Percentiles rank a stretch among this genome's conserved stretches.
Evolutionary conservation across 768 basidiomycete species (phyloP).

Genomic region (Amanita brunnescens): DNA sequence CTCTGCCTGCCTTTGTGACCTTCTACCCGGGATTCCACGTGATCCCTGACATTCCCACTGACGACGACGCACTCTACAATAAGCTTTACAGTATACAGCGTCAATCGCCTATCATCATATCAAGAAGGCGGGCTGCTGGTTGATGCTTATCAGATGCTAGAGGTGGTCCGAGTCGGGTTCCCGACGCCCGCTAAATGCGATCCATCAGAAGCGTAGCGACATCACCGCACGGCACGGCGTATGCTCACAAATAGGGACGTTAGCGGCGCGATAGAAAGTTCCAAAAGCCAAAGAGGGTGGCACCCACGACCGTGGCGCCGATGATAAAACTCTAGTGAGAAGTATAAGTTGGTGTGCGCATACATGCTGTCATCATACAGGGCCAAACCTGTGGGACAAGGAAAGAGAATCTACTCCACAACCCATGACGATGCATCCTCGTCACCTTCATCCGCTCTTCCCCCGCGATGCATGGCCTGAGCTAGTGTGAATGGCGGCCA

Average conservation of each 20-base stretch:
- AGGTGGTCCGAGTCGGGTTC: slow-evolving; percentile 9
- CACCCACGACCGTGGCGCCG: slow-evolving; percentile 19
- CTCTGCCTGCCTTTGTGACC: neutral
- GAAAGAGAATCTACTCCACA: neutral
- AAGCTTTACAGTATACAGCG: neutral
- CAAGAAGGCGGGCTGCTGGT: too few relatives aligned
- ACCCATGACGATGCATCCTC: too few relatives aligned
- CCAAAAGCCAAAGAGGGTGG: slow-evolving; percentile 21
- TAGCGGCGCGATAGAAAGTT: slow-evolving; percentile 18
- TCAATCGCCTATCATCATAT: too few relatives aligned
- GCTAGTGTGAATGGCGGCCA: neutral
- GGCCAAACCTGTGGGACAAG: slow-evolving; percentile 6
- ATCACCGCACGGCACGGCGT: neutral
- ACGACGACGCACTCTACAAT: neutral
- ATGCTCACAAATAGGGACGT: slow-evolving; percentile 23
- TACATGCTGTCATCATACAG: slow-evolving; percentile 8
- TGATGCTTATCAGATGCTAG: slow-evolving; percentile 7
- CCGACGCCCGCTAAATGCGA: slow-evolving; percentile 18
- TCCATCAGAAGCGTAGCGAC: neutral
- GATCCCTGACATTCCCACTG: neutral
- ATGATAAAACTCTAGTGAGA: slow-evolving; percentile 19
- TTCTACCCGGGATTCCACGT: neutral
- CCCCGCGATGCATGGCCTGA: neutral
- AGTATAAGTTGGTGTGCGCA: neutral
- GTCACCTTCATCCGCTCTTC: neutral